These are phyloP conservation scores for Phytopythium litorale DNA, from an alignment of 352 stramenopile genomes.

Conservation along the genomic window DNA sequence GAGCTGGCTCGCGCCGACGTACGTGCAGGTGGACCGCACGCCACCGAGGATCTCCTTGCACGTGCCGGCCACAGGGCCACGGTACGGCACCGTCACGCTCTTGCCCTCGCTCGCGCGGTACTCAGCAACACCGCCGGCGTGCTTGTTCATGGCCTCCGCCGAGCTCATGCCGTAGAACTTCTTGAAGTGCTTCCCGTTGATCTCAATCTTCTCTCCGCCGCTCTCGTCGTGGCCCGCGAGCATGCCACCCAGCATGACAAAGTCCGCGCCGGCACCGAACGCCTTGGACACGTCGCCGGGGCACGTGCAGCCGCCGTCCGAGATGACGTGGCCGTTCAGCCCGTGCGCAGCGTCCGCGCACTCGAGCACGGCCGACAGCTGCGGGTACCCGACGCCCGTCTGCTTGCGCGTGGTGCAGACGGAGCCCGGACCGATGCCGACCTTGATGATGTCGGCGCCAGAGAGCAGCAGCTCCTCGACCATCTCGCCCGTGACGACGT, in stretches of 20 bases:
- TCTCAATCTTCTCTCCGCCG: constrained; percentile 79
- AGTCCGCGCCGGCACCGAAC: constrained; percentile 89
- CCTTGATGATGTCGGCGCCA: constrained; percentile 92
- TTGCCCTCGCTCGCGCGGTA: constrained; percentile 92
- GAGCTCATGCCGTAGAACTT: constrained; percentile 94
- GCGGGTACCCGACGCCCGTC: constrained; percentile 90
- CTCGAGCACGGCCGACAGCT: constrained; percentile 90
- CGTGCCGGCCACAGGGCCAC: constrained; percentile 70
- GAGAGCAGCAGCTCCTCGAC: constrained; percentile 89
- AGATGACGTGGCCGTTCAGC: constrained; percentile 87
- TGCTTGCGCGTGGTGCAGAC: constrained; percentile 93
- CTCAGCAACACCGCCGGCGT: constrained; percentile 87
- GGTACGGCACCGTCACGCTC: constrained; percentile 87
- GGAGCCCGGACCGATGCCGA: constrained; percentile 90
- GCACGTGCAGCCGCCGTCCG: constrained; percentile 87
- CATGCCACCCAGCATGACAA: constrained; percentile 93
- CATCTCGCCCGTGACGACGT: constrained; percentile 93
- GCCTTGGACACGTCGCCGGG: constrained; percentile 89
- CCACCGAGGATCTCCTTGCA: constrained; percentile 90
- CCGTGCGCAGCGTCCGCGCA: constrained; percentile 89
- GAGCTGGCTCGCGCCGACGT: constrained; percentile 86
- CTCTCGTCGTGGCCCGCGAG: constrained; percentile 90
- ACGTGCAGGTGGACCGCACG: constrained; percentile 91
- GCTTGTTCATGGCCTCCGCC: constrained; percentile 91
- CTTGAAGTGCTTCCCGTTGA: constrained; percentile 73